Conservation (phyloP, 1,284 basidiomycete species). For the Porogramme epimiltina region DNA sequence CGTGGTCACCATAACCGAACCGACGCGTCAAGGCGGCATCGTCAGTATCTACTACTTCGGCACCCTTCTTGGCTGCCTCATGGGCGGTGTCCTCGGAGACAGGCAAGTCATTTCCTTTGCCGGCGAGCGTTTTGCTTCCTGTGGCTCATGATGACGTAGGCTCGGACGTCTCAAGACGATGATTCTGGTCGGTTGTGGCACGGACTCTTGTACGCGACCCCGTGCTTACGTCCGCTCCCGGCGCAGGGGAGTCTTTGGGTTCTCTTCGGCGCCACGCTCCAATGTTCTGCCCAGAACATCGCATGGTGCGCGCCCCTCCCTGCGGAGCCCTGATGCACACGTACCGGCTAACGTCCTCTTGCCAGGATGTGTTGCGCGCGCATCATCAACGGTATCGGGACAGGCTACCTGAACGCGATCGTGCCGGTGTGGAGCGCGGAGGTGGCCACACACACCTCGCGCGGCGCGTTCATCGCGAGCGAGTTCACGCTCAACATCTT, state of each 20-base stretch:
- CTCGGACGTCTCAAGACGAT: conserved; percentile 51
- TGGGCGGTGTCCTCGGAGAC: conserved; percentile 47
- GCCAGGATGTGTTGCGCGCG: conserved; percentile 52
- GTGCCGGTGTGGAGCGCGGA: conserved; percentile 55
- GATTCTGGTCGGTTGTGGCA: conserved; percentile 35
- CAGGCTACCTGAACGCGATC: conserved; percentile 52
- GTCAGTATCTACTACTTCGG: conserved; percentile 54
- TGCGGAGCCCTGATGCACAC: background rate
- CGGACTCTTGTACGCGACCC: background rate
- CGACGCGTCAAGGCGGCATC: conserved; percentile 53
- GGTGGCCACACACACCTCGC: conserved; percentile 46
- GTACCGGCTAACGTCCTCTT: background rate
- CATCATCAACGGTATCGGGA: conserved; percentile 53
- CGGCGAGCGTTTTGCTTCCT: background rate
- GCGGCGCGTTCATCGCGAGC: conserved; percentile 41
- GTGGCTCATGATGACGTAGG: conserved; percentile 13
- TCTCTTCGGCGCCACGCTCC: conserved; percentile 48
- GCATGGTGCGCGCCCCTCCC: conserved; percentile 41
- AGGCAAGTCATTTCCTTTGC: conserved; percentile 20
- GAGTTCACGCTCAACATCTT: conserved; percentile 49
- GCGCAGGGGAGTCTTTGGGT: conserved; percentile 43
- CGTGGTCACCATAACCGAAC: conserved; percentile 50
- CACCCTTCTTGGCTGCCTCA: conserved; percentile 49
- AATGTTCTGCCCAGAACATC: conserved; percentile 51
- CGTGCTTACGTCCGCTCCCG: conserved; percentile 1